Percentiles rank a stretch among this genome's conserved stretches.
Conservation (phyloP, 1,284 basidiomycete species). For the Apiotrichum gamsii region DNA sequence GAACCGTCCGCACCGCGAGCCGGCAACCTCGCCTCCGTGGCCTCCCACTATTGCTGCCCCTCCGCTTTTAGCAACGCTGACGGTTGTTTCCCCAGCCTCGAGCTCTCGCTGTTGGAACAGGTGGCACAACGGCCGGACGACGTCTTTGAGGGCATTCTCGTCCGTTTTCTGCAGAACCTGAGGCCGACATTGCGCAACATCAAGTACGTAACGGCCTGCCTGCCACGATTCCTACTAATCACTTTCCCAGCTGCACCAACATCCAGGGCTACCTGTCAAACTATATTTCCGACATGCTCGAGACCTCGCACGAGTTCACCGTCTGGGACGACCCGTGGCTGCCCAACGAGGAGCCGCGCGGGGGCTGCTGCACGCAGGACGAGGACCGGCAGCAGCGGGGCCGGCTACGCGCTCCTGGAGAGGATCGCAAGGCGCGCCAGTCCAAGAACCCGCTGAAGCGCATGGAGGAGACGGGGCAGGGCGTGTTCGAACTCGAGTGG, state of each 20-base stretch:
- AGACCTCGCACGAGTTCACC: constrained; percentile 35
- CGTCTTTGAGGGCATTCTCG: constrained; percentile 37
- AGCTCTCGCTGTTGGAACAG: constrained; percentile 32
- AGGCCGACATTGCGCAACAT: constrained; percentile 28
- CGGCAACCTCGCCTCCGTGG: no score
- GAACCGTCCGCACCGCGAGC: no score
- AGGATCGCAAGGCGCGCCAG: constrained; percentile 22
- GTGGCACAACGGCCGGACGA: constrained; percentile 43
- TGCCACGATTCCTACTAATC: neutral
- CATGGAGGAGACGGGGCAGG: constrained; percentile 29
- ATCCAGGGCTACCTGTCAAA: constrained; percentile 35
- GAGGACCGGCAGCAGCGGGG: constrained; percentile 24
- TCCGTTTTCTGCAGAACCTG: constrained; percentile 39
- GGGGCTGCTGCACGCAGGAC: constrained; percentile 27
- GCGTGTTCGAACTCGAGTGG: constrained; percentile 43
- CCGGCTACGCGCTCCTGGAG: constrained; percentile 29
- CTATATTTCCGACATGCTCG: constrained; percentile 35
- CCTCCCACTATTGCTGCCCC: no score
- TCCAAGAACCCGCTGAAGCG: constrained; percentile 30
- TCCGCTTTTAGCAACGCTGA: no score
- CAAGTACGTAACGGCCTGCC: constrained; percentile 22
- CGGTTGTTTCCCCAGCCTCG: constrained; percentile 40
- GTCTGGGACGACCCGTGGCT: constrained; percentile 44
- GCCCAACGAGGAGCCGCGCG: constrained; percentile 37
- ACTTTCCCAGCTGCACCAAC: constrained; percentile 32